Base-by-base conservation (phyloP, 129 eudicot genomes). In the Calendula officinalis region DNA sequence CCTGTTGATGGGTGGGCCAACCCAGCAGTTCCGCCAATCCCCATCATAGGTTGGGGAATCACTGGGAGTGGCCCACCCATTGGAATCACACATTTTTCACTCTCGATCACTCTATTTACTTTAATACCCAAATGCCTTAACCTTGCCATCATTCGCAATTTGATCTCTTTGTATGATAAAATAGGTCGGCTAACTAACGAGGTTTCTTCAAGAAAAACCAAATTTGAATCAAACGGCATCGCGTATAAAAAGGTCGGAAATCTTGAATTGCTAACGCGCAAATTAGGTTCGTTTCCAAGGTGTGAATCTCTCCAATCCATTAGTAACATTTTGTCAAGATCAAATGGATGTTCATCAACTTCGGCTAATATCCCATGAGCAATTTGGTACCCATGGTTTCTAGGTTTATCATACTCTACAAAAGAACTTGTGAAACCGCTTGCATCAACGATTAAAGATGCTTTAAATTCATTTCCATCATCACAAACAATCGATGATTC, bases 261-360 rank as follows among this genome's bases (percentile, higher is more conserved):
- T 40, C 53, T 72, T 2, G 89, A 73, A 66, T 88, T 88, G 10
- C 43, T 46, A n/a, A 39, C 67, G 5, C 94, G 83, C 10, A 88
- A 57, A n/a, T 15, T 6, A 2, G 96, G 96, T 76, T 88, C 96
- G 58, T 88, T 88, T 39, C 94, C 94, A 6, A 88, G 56, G 75
- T 88, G 96, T 2, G 96, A 80, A 68, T 88, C 89, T 67, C 89
- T 84, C 92, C 92, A 88, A 73, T 88, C 96, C 96, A 88, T 88
- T 9, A 88, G 82, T 47, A 88, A 61, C 87, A 88, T 88, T 55
- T 82, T 88, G 55, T 88, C 96, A 45, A 88, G 68, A 64, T 88
- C 96, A 80, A 82, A 88, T 2, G 96, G 96, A 56, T 88, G 96
- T 12, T 52, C 41, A 34, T 88, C 87, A 15, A 88, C 96, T 70